Conservation (phyloP, 306 rosid species). For the Lathyrus sativus region DNA sequence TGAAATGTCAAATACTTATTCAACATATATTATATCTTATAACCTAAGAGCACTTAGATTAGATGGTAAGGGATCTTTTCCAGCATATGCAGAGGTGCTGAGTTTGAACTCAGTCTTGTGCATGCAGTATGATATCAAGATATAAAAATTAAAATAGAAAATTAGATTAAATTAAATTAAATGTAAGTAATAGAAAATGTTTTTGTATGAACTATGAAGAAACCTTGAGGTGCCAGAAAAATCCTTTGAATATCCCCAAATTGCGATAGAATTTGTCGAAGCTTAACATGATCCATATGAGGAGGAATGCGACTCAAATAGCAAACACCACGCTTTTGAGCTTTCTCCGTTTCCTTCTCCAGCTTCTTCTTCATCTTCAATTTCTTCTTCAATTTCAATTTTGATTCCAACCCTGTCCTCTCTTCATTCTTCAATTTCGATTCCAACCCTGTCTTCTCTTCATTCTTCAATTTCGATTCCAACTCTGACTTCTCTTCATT, state of each 20-base stretch:
- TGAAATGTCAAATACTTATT: slow-evolving; percentile 4
- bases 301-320: slow-evolving; percentile 86
- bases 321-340: slow-evolving; percentile 70
- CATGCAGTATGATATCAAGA: neutral
- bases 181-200: too few species aligned
- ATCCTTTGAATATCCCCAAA: slow-evolving; percentile 70
- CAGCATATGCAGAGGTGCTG: too few species aligned
- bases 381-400: slow-evolving; percentile 27
- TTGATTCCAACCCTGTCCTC: neutral
- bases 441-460: slow-evolving; percentile 36
- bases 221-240: slow-evolving; percentile 69
- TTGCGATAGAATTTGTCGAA: slow-evolving; percentile 74
- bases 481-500: too few species aligned
- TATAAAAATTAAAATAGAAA: neutral
- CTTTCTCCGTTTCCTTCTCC: slow-evolving; percentile 54
- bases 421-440: slow-evolving; percentile 16
- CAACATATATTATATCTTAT: neutral
- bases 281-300: slow-evolving; percentile 71
- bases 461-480: slow-evolving; percentile 26
- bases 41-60: too few species aligned
- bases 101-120: too few species aligned
- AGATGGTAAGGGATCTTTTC: too few species aligned
- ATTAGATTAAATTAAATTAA: neutral
- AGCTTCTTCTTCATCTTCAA: slow-evolving; percentile 44
- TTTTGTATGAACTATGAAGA: neutral